Base-by-base conservation (phyloP, 768 basidiomycete species). In the Podaxis sp. region DNA sequence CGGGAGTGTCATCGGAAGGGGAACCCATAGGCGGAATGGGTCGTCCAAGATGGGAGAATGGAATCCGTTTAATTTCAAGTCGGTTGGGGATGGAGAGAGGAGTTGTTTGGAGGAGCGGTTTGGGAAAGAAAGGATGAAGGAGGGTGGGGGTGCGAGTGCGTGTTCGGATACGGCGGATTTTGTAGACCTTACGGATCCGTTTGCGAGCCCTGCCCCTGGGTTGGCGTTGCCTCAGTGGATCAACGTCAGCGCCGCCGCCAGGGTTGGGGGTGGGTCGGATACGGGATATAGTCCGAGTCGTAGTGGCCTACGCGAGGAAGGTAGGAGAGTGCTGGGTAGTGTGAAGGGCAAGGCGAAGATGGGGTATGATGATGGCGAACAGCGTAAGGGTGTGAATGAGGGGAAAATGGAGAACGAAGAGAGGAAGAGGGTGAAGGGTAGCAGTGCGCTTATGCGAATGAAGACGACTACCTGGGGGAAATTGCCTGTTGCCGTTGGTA, bases 161-260 rank as follows among this genome's bases (percentile, higher is more conserved):
- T 14, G 56, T 11, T 9, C 14, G 35, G 50, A 36, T 36, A 61
- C 32, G 42, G 59, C 59, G 2, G 59, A 61, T 48, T 61, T 61
- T 36, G 59, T 61, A 4, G 59, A 61, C 46, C 36, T 61, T 2
- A 61, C 59, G 2, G 59, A 61, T 38, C 59, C 59, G 21, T 61
- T 61, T 25, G 59, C 59, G 9, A 61, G 59, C 48, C 59, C 59
- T 48, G 48, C 59, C 13, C 59, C 59, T 6, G 59, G 59, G 21
- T 61, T 61, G 6, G 13, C 52, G 3, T 37, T 55, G n/a, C 59
- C 59, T 4, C 48, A 54, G 46, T 48, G 59, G 52, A 10, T 50
- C 6, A 47, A 54, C 21, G 38, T 11, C 3, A 54, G 6, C 11
- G 2, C 25, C 13, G 4, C 23, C 18, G 25, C 6, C 3, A 11